Base-by-base conservation (phyloP, 2,329 filamentous ascomycete species). In the Xylogone sp. region DNA sequence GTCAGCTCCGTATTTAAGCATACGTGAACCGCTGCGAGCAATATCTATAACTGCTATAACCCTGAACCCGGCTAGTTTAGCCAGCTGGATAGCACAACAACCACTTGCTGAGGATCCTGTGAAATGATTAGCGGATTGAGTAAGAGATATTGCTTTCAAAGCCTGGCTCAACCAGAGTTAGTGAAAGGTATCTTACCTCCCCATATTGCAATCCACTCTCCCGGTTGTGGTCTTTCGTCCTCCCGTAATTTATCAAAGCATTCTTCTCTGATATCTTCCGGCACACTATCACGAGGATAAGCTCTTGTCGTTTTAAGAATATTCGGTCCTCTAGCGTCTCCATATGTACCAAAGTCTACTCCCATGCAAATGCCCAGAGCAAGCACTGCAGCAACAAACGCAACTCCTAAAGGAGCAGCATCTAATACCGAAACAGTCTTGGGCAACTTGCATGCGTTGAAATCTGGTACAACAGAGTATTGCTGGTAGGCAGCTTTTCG, bases 151-250 rank as follows among this genome's bases (percentile, higher is more conserved):
- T n/a, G n/a, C n/a, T n/a, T n/a, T n/a, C n/a, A n/a, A 27, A 27
- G 24, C 24, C 24, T 5, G 10, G 24, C 24, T 27, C 10, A 10
- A 10, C 24, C 10, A 27, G 10, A 27, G 10, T 10, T 10, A 27
- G 24, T 27, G 18, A 5, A 18, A 47, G 20, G 46, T 34, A n/a
- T 58, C 72, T 62, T 58, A 74, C 82, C 87, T 51, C 87, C 87
- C 87, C 87, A 91, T 45, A 91, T 81, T 1, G 81, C 82, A 39
- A 91, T 69, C 80, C 85, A 90, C 53, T 91, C 87, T 0, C 84
- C 86, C 0, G 68, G 59, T 42, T 72, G 71, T 1, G 83, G 78
- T 8, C 83, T 71, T 55, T 88, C 83, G 0, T 65, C 60, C 1
- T 70, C 61, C 0, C 63, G 56, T 5, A 86, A 80, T 0, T 77